These are phyloP conservation scores for Lipomyces anomalus DNA, from an alignment of 805 yeast species.

Conservation along the genomic window DNA sequence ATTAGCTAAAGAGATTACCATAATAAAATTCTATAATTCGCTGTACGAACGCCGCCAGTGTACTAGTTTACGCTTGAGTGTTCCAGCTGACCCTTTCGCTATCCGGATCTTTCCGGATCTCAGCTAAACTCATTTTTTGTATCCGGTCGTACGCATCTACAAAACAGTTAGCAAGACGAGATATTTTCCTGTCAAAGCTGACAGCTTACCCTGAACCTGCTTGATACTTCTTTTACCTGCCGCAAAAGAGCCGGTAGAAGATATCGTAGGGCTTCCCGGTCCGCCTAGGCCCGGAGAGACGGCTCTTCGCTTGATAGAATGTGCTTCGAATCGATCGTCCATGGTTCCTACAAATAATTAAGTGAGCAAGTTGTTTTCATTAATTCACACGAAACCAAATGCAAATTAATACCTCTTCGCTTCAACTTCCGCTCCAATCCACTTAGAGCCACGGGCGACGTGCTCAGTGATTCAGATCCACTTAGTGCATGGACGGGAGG, in stretches of 20 bases:
- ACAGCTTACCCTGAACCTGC: conserved; percentile 17
- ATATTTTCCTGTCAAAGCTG: no score
- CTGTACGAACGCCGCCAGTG: no score
- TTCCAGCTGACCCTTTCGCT: no score
- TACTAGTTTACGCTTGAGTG: no score
- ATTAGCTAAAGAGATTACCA: not conserved
- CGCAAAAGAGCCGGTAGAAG: conserved; percentile 13
- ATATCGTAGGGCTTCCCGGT: conserved; percentile 3
- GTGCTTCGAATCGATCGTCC: conserved; percentile 14
- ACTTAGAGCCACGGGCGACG: conserved; percentile 7
- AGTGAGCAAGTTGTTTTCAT: not conserved
- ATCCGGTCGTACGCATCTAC: conserved; percentile 19
- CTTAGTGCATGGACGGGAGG: not conserved
- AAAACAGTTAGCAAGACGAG: not conserved
- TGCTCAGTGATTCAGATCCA: not conserved
- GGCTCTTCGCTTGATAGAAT: conserved; percentile 22
- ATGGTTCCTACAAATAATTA: not conserved
- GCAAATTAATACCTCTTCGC: conserved; percentile 15
- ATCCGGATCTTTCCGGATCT: no score
- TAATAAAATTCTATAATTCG: no score
- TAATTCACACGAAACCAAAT: no score
- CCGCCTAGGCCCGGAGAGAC: conserved; percentile 17
- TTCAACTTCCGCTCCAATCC: conserved; percentile 7
- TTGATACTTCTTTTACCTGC: conserved; percentile 22
- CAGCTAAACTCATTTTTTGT: conserved; percentile 18